A percentile compares a stretch with the other conserved stretches of the same genome.
Evolutionary conservation across 305 asterid species (phyloP).

Genomic region (Fraxinus latifolia): DNA sequence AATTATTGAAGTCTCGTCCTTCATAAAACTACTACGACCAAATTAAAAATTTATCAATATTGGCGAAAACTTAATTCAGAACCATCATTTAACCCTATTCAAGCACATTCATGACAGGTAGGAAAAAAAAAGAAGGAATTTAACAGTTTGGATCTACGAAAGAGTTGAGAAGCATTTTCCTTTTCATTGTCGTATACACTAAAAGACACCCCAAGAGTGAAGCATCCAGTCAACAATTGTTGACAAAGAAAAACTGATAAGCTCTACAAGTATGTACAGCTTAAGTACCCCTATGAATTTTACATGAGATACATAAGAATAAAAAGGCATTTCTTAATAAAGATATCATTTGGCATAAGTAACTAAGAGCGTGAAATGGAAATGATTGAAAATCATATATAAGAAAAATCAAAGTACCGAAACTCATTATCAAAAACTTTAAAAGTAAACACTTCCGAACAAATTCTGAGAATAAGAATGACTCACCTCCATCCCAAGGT

Average conservation of each 20-base stretch:
- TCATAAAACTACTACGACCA: not conserved
- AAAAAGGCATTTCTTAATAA: not conserved
- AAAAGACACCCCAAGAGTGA: not conserved
- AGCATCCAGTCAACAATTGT: not conserved
- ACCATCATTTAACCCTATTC: not conserved
- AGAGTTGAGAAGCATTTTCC: conserved; percentile 2
- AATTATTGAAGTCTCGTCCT: not conserved
- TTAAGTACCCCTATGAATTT: not conserved
- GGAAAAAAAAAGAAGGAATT: not conserved
- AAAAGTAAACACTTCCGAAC: not conserved
- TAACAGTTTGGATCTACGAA: not conserved
- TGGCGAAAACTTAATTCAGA: not conserved
- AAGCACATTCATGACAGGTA: not conserved
- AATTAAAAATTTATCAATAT: not conserved
- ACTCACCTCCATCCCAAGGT: conserved; percentile 81
- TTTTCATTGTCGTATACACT: not conserved
- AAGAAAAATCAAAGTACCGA: not conserved
- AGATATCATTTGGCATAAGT: not conserved
- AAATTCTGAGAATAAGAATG: conserved; percentile 21
- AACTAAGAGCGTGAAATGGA: not conserved
- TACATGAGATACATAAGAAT: not conserved
- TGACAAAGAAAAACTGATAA: not conserved
- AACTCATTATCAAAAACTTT: not conserved
- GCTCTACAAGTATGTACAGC: not conserved
- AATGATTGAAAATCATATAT: not conserved